A percentile compares a stretch with the other conserved stretches of the same genome.
These are phyloP conservation scores for Geranium brycei DNA, from an alignment of 345 rosid species.

Conservation along the genomic window DNA sequence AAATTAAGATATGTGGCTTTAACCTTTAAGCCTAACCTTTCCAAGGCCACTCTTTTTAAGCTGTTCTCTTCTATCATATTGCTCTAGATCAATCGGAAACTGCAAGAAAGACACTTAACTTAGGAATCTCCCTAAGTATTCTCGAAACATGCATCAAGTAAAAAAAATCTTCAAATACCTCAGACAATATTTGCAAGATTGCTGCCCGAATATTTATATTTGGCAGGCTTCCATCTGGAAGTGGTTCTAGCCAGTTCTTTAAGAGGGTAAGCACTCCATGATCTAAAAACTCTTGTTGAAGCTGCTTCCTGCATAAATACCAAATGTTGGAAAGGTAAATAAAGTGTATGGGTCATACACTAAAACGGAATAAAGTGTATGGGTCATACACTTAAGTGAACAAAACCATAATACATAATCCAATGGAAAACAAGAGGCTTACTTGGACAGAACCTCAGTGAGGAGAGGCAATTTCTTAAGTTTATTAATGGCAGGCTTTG, in stretches of 20 bases:
- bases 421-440: conserved; percentile 20
- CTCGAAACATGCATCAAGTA: conserved; percentile 1
- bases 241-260: conserved; percentile 98
- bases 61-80: conserved; percentile 85
- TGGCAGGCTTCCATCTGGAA: conserved; percentile 97
- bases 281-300: conserved; percentile 87
- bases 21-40: conserved; percentile 38
- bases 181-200: conserved; percentile 59
- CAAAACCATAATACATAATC: neutral
- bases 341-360: neutral
- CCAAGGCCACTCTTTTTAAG: conserved; percentile 95
- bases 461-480: conserved; percentile 86
- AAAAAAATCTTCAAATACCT: conserved; percentile 28
- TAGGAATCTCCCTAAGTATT: conserved; percentile 5
- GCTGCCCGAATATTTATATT: conserved; percentile 91
- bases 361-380: neutral
- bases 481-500: conserved; percentile 87
- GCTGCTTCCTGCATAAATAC: conserved; percentile 65
- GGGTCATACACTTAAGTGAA: neutral
- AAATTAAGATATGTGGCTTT: too few relatives aligned
- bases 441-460: conserved; percentile 87
- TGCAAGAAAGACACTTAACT: conserved; percentile 23
- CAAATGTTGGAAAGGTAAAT: neutral
- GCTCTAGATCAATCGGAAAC: conserved; percentile 92
- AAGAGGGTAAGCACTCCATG: conserved; percentile 80